A percentile compares a stretch with the other conserved stretches of the same genome.
phyloP scores from a whole-genome alignment of 1,139 yeast species.

The Meyerozyma sp. region DNA sequence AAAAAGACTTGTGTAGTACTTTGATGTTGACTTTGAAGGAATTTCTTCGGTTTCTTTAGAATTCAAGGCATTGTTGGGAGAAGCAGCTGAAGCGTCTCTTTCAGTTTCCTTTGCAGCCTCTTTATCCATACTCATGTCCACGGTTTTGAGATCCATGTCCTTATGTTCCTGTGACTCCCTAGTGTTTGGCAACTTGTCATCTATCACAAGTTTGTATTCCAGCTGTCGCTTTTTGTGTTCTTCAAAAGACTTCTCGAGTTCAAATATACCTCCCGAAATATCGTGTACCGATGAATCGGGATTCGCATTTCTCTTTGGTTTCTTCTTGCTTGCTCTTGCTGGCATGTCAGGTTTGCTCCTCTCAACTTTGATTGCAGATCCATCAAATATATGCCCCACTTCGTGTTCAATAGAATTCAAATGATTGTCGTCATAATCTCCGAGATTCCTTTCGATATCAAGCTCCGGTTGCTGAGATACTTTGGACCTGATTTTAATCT shows the following conservation, averaged over 20 bases:
- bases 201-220: neutral
- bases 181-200: neutral
- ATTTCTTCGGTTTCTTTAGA: neutral
- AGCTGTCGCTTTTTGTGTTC: neutral
- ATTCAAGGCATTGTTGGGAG: neutral
- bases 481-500: slow-evolving; percentile 12
- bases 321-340: neutral
- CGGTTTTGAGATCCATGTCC: too few species aligned
- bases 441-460: slow-evolving; percentile 27
- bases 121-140: neutral
- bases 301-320: neutral
- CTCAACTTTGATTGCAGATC: neutral
- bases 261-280: neutral
- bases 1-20: slow-evolving; percentile 4
- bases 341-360: neutral
- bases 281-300: neutral
- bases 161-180: neutral
- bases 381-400: neutral
- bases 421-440: slow-evolving; percentile 33
- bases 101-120: neutral
- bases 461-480: slow-evolving; percentile 9
- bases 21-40: neutral
- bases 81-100: neutral
- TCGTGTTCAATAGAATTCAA: slow-evolving; percentile 6
- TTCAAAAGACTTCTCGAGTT: neutral